Evolutionary conservation across 2,329 filamentous ascomycete genomes (phyloP).

Genomic region (Beauveria brongniartii): DNA sequence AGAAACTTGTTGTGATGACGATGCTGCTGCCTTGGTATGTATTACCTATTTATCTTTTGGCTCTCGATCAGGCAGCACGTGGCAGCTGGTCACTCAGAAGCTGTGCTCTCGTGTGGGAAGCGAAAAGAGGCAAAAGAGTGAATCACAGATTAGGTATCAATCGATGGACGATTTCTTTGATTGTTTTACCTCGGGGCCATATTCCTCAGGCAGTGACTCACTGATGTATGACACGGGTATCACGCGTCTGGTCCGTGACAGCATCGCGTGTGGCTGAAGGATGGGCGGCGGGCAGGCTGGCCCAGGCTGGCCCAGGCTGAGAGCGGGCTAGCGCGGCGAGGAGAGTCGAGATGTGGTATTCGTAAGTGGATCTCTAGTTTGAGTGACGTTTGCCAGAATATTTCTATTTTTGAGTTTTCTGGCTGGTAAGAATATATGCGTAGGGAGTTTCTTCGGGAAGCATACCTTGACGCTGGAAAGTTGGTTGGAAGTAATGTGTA

Average conservation of each 20-base stretch:
- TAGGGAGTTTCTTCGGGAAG: too few relatives aligned
- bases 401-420: background rate
- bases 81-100: background rate
- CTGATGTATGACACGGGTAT: background rate
- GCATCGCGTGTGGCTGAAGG: background rate
- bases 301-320: too few relatives aligned
- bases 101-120: background rate
- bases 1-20: too few relatives aligned
- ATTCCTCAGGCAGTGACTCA: conserved; percentile 8
- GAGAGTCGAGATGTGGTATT: too few relatives aligned
- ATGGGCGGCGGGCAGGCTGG: background rate
- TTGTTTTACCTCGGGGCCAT: background rate
- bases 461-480: too few relatives aligned
- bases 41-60: background rate
- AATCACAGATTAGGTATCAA: background rate
- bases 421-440: too few relatives aligned
- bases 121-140: background rate
- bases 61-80: background rate
- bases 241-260: conserved; percentile 10
- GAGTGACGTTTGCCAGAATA: background rate
- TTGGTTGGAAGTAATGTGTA: too few relatives aligned
- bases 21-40: background rate
- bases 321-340: background rate
- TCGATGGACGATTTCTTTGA: background rate
- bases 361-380: too few relatives aligned